Evolutionary conservation across 176 grass and related monocot species (phyloP), one percentile per base, ranked within the genome.

Genomic region (Oryza meyeriana): DNA sequence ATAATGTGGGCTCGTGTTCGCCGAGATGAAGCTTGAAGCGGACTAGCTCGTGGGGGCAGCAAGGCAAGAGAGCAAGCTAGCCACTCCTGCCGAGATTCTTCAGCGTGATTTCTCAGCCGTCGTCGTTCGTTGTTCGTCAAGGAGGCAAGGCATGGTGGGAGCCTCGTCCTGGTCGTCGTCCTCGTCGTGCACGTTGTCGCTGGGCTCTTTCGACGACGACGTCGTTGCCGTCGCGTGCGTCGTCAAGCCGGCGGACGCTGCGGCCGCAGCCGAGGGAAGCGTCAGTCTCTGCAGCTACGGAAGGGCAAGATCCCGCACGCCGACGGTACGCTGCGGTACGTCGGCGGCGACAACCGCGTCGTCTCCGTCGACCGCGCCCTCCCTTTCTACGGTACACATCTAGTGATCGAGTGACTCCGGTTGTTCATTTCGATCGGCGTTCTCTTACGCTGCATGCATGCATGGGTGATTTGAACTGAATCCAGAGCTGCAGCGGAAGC

Each of bases 271-370:
- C 1, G 30, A 55, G 61, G 41, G 52, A 4, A 44, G 59, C 62
- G 58, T 94, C 76, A 97, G 77, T 92, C 52, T 97, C 10, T 94
- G 91, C 78, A 94, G 92, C 85, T 94, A 94, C 44, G 94, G 89
- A n/a, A n/a, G 22, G 94, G 94, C 2, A 88, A 79, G 85, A 97
- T 97, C 75, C 80, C 91, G 94, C 93, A 85, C 30, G 75, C 72
- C 13, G 94, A 97, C 35, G 91, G 91, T 14, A 87, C 80, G 71
- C 94, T 97, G 42, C 91, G 91, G 39, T 97, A 97, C 35, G 83
- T 97, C 13, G 91, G 94, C 59, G 91, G 94, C 38, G 42, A 97
- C 67, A 94, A 86, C 66, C 91, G 94, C 18, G 82, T 97, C 39
- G 87, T 97, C 83, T 82, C 91, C 26, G 73, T 94, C 50, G 72